Evolutionary conservation across 352 stramenopile genomes (phyloP), one percentile per base, ranked within the genome.

Genomic region (Pythium scleroteichum): DNA sequence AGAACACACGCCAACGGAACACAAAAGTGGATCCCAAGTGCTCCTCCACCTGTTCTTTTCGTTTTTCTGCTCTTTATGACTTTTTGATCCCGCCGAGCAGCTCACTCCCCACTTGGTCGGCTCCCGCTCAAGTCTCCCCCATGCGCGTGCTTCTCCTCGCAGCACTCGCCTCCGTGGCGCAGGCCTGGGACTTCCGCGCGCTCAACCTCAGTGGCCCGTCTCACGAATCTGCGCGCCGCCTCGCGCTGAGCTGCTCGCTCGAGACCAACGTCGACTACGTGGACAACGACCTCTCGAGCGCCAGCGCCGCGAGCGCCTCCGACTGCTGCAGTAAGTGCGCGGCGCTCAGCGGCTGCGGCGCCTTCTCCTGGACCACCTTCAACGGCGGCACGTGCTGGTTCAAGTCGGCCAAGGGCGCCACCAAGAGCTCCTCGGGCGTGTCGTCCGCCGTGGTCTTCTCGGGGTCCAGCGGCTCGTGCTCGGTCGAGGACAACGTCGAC

Each of bases 321-420:
- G 58, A 59, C 58, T 65, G 58, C 48, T 65, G 58, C 42, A 39
- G 5, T 33, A 53, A 53, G 44, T 65, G 58, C 48, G 23, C 8
- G 10, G 20, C 8, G 10, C 19, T 8, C 39, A 22, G 16, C 1
- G 55, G 27, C 4, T 69, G 62, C 32, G 40, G 52, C 13, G 53
- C 61, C 16, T 68, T 59, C 41, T 45, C 75, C 0, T 88, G 79
- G 79, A 82, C 47, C 13, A 74, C 71, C 57, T 74, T 72, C 66
- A 82, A 77, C 35, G 63, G 70, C 12, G 78, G 78, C 8, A 86
- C 73, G 5, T 86, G 78, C 50, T 88, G 70, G 65, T 61, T 88
- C 24, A 88, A 90, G 59, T 77, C 62, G 3, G 24, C 5, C 47
- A 1, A 16, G 17, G 47, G 33, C 19, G 17, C 33, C 24, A 32